phyloP scores from a whole-genome alignment of 371 early-diverging fungal genomes.

The Vairimorpha necatrix region DNA sequence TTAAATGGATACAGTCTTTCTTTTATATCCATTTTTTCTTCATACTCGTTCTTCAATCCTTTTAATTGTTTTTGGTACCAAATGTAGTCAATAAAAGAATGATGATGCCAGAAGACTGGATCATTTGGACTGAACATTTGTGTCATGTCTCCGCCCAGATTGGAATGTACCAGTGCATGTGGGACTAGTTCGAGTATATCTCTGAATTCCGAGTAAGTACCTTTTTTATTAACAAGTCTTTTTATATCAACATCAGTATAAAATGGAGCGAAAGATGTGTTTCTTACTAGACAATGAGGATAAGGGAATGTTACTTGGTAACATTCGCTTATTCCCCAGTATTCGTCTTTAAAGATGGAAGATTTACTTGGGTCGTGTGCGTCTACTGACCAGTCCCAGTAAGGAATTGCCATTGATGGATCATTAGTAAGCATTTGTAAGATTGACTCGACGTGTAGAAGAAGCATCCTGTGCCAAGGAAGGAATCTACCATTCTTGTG shows the following conservation, averaged over 20 bases:
- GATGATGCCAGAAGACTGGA: conserved; percentile 68
- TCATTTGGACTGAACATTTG: conserved; percentile 64
- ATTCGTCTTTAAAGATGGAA: conserved; percentile 13
- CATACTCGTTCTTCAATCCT: not conserved
- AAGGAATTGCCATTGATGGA: conserved; percentile 65
- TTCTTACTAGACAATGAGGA: conserved; percentile 56
- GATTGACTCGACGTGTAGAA: conserved; percentile 55
- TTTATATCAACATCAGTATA: conserved; percentile 58
- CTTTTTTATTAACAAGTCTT: conserved; percentile 61
- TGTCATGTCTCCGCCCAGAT: conserved; percentile 65
- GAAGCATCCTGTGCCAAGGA: conserved; percentile 63
- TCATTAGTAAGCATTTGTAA: conserved; percentile 60
- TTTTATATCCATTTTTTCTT: not conserved
- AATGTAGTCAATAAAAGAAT: conserved; percentile 67
- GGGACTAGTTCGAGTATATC: conserved; percentile 64
- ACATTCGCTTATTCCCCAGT: conserved; percentile 22
- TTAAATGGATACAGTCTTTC: conserved; percentile 29
- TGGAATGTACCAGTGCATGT: conserved; percentile 66
- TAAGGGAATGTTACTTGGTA: conserved; percentile 34
- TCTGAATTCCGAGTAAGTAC: conserved; percentile 61
- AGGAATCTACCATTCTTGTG: conserved; percentile 55
- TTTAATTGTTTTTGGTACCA: conserved; percentile 66
- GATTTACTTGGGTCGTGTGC: conserved; percentile 37
- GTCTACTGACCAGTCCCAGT: conserved; percentile 67
- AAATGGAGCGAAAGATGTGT: conserved; percentile 54